Conservation (phyloP, 2,329 filamentous ascomycete species). For the Phaeosphaeria sp. region DNA sequence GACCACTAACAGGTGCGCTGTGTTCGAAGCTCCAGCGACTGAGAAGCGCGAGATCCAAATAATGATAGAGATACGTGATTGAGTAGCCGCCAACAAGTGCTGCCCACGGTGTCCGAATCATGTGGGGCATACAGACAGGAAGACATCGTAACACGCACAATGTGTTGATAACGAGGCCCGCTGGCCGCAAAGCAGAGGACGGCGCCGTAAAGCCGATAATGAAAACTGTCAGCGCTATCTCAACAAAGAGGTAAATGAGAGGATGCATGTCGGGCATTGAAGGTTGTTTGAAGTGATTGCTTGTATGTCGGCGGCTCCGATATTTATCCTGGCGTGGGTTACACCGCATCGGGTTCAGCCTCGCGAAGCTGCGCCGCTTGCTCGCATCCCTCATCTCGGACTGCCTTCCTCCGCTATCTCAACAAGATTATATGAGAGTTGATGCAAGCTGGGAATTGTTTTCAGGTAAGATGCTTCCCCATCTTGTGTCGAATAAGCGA, state of each 20-base stretch:
- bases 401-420: background rate
- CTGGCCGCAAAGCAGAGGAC: background rate
- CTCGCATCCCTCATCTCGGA: background rate
- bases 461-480: no score
- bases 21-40: conserved; percentile 13
- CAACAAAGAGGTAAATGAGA: conserved; percentile 9
- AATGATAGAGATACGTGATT: conserved; percentile 12
- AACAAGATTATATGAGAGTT: no score
- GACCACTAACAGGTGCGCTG: background rate
- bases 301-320: background rate
- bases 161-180: conserved; percentile 1
- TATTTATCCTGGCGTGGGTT: background rate
- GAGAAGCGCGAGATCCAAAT: conserved; percentile 14
- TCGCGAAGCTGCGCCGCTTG: background rate
- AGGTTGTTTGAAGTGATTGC: background rate
- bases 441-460: no score
- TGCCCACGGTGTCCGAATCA: conserved; percentile 14
- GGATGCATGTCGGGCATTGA: conserved; percentile 15
- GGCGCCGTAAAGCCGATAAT: conserved; percentile 11
- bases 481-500: no score
- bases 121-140: conserved; percentile 8
- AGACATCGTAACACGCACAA: conserved; percentile 6
- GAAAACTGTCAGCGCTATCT: conserved; percentile 5
- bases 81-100: conserved; percentile 13
- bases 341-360: background rate